Conservation (phyloP, 768 basidiomycete genomes). For the Porpolomopsis calyptriformis region DNA sequence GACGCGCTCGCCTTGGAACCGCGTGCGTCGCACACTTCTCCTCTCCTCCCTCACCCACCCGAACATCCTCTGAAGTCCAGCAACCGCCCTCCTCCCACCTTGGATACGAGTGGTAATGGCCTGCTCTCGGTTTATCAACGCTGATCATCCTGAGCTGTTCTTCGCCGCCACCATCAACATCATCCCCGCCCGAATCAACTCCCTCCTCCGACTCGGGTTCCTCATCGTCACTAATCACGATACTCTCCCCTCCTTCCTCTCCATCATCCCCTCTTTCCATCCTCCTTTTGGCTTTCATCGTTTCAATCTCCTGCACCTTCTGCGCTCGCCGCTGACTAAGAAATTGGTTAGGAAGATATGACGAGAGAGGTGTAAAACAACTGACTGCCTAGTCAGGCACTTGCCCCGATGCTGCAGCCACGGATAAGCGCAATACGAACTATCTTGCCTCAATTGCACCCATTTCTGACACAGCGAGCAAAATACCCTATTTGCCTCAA, state of each 20-base stretch:
- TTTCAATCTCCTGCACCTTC: conserved; percentile 43
- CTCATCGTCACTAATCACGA: conserved; percentile 12
- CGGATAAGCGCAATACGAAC: conserved; percentile 70
- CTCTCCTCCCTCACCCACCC: conserved; percentile 18
- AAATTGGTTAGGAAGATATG: conserved; percentile 6
- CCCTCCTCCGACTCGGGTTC: conserved; percentile 24
- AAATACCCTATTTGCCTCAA: conserved; percentile 67
- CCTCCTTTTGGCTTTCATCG: conserved; percentile 28
- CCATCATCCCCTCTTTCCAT: conserved; percentile 16
- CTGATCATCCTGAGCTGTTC: not conserved
- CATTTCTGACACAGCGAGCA: conserved; percentile 70
- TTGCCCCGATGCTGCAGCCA: conserved; percentile 73
- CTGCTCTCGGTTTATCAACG: not conserved
- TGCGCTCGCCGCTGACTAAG: conserved; percentile 45
- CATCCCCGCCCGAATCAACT: conserved; percentile 16
- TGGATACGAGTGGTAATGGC: not conserved
- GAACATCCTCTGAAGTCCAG: too few relatives aligned
- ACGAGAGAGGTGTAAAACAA: not conserved
- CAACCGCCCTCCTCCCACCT: not conserved
- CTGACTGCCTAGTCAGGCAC: conserved; percentile 59
- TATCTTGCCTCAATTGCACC: conserved; percentile 74
- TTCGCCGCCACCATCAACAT: conserved; percentile 14
- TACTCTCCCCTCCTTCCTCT: not conserved
- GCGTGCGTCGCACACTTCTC: not conserved
- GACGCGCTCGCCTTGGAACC: conserved; percentile 20